These are phyloP conservation scores for Phylloporus arenicola DNA, from an alignment of 768 basidiomycete genomes.

Conservation along the genomic window DNA sequence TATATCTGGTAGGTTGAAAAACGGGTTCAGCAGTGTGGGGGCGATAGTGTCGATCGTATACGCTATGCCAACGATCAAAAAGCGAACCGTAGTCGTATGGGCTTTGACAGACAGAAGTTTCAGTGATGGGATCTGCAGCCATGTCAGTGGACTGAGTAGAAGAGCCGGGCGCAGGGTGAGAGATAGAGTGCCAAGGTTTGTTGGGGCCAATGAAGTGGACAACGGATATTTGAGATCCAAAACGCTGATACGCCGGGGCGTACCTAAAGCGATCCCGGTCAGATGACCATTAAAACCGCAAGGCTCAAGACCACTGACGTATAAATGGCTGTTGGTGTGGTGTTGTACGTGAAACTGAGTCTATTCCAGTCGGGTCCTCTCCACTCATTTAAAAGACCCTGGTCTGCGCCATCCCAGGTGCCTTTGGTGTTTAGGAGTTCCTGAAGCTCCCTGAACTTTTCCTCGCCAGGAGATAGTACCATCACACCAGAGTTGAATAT, in stretches of 20 bases:
- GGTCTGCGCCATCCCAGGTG: constrained; percentile 98
- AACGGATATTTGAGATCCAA: constrained; percentile 77
- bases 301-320: constrained; percentile 55
- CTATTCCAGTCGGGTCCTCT: constrained; percentile 81
- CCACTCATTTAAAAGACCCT: constrained; percentile 97
- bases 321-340: constrained; percentile 95
- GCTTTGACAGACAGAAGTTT: constrained; percentile 8
- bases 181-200: constrained; percentile 87
- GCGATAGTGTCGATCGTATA: constrained; percentile 87
- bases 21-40: constrained; percentile 42
- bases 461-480: constrained; percentile 75
- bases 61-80: constrained; percentile 84
- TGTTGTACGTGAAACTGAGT: constrained; percentile 96
- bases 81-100: constrained; percentile 77
- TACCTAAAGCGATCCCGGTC: constrained; percentile 50
- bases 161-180: constrained; percentile 60
- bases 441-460: constrained; percentile 74
- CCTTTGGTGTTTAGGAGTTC: constrained; percentile 71
- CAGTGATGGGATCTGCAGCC: constrained; percentile 22
- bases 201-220: constrained; percentile 95
- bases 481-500: constrained; percentile 98
- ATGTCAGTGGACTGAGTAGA: constrained; percentile 28
- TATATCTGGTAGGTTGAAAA: constrained; percentile 54
- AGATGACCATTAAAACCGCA: constrained; percentile 23
- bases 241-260: constrained; percentile 94